Evolutionary conservation across 2,329 filamentous ascomycete genomes (phyloP).

Genomic region (Sporothrix sp.): DNA sequence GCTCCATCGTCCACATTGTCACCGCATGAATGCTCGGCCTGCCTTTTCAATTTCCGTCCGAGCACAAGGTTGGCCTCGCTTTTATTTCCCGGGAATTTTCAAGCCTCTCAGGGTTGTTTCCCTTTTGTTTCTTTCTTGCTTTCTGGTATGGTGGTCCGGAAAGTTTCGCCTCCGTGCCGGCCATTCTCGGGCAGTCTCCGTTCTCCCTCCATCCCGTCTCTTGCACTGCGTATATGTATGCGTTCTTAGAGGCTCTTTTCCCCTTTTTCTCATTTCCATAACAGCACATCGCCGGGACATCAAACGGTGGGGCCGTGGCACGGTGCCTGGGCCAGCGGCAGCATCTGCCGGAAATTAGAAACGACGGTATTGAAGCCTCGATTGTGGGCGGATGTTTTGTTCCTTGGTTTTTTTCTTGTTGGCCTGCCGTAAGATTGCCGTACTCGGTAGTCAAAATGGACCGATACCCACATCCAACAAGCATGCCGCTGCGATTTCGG

Average conservation of each 20-base stretch:
- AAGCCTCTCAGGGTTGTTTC: neutral
- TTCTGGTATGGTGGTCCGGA: too few species aligned
- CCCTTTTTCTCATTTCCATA: too few species aligned
- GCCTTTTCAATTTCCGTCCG: constrained; percentile 27
- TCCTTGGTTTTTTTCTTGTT: too few species aligned
- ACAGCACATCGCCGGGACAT: neutral
- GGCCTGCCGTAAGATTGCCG: too few species aligned
- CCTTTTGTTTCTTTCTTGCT: neutral
- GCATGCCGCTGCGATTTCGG: neutral
- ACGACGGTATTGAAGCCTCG: neutral
- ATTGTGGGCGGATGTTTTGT: neutral
- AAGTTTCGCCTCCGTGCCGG: too few species aligned
- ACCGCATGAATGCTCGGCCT: constrained; percentile 33
- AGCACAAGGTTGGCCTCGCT: constrained; percentile 22
- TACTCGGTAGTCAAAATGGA: neutral
- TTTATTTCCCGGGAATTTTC: constrained; percentile 24
- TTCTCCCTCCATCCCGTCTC: neutral
- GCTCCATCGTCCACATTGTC: constrained; percentile 35
- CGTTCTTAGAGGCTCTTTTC: neutral
- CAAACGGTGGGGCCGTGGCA: neutral
- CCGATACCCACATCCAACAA: constrained; percentile 1
- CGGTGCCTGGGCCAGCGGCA: neutral
- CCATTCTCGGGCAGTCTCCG: too few species aligned
- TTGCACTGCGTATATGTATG: neutral
- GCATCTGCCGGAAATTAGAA: constrained; percentile 5